These are phyloP conservation scores for Cercospora citrullina DNA, from an alignment of 2,329 filamentous ascomycete genomes.

Conservation along the genomic window DNA sequence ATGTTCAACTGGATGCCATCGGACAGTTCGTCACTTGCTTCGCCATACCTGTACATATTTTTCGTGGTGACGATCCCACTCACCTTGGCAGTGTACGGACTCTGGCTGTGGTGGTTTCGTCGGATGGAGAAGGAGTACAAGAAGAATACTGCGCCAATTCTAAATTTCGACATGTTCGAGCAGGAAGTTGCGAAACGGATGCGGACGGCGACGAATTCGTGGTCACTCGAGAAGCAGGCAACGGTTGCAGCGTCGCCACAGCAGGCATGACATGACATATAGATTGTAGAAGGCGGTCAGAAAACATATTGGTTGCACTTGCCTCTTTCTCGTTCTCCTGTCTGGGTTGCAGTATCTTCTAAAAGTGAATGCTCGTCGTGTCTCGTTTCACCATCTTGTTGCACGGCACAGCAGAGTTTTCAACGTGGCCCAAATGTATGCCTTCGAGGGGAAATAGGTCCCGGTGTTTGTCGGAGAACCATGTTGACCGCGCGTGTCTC, in stretches of 20 bases:
- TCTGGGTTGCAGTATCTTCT: neutral
- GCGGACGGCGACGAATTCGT: conserved; percentile 32
- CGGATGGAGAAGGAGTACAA: conserved; percentile 32
- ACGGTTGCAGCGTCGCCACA: conserved; percentile 15
- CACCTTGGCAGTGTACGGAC: conserved; percentile 34
- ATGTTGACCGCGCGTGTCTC: neutral
- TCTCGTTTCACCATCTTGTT: conserved; percentile 2
- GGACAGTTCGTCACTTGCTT: conserved; percentile 30
- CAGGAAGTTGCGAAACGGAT: conserved; percentile 35
- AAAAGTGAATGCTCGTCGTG: neutral
- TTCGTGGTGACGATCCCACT: conserved; percentile 39
- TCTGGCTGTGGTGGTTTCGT: conserved; percentile 37
- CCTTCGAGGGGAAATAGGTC: neutral
- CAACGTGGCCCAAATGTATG: neutral
- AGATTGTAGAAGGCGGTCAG: neutral
- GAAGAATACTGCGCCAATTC: conserved; percentile 31
- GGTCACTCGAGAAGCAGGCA: conserved; percentile 22
- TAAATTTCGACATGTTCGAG: conserved; percentile 34
- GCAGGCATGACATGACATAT: conserved; percentile 11
- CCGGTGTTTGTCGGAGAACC: neutral
- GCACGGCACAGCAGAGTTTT: conserved; percentile 4
- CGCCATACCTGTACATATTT: conserved; percentile 37
- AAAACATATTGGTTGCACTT: neutral
- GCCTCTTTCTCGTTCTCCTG: neutral
- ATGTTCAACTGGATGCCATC: conserved; percentile 34